Percentiles rank a stretch among this genome's conserved stretches.
These are phyloP conservation scores for Ganoderma boninense DNA, from an alignment of 1,284 basidiomycete species.

Conservation along the genomic window DNA sequence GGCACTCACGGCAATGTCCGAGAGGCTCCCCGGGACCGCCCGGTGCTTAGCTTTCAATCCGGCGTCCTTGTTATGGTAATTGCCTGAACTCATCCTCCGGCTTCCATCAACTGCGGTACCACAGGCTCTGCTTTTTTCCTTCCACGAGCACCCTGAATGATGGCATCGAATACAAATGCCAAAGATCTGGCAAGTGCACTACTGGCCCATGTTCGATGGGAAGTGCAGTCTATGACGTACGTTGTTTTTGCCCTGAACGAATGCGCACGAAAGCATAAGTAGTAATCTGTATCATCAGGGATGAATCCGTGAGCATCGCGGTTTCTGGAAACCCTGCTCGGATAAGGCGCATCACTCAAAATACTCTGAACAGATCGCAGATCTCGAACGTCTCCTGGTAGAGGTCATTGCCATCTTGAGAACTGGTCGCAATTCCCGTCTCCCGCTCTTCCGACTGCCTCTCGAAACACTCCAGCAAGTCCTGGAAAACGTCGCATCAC, in stretches of 20 bases:
- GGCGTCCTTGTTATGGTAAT: too few species aligned
- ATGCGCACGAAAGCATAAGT: too few species aligned
- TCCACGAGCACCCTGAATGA: too few species aligned
- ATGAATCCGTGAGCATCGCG: not conserved
- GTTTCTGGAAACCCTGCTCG: not conserved
- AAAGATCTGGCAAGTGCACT: not conserved
- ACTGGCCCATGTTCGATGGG: not conserved
- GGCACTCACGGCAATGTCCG: too few species aligned
- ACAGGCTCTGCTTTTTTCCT: not conserved
- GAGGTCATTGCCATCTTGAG: not conserved
- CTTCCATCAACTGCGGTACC: too few species aligned
- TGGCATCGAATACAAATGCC: not conserved
- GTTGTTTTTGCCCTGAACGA: not conserved
- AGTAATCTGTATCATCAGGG: not conserved
- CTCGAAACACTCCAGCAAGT: conserved; percentile 1
- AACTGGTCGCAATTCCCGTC: not conserved
- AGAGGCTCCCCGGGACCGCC: too few species aligned
- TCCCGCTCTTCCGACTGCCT: not conserved
- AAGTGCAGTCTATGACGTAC: not conserved
- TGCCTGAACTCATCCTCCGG: not conserved
- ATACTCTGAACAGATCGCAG: not conserved
- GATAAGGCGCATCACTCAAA: not conserved
- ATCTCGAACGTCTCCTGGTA: not conserved
- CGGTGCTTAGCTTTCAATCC: too few species aligned
- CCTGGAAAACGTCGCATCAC: not conserved